Base-by-base conservation (phyloP, 2,329 filamentous ascomycete genomes). In the Aureobasidium sp. region DNA sequence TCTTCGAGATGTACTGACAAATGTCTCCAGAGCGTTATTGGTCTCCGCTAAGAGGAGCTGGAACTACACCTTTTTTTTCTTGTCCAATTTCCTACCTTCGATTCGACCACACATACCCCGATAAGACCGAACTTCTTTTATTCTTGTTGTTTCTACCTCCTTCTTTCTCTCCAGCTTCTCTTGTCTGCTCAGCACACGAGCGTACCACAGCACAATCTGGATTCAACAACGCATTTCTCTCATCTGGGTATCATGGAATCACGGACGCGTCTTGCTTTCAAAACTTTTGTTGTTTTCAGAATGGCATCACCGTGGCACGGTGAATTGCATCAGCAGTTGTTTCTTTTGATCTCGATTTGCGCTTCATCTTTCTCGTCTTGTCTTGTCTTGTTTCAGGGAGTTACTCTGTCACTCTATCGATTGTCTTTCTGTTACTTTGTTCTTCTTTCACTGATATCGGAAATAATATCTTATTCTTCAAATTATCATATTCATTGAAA, bases 11-110 rank as follows among this genome's bases (percentile, higher is more conserved):
- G 21, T 55, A 21, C 59, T 61, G 10, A 61, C 34, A 11, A 15
- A 2, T 21, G 27, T 3, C 15, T 21, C 8, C 62, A 68, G 67
- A 68, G 67, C 42, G 67, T 68, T 21, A 68, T 68, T 57, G 67
- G 67, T 15, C 63, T 68, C n/a, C 66, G 67, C 37, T 68, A 55
- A 61, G 21, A 25, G 44, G 27, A 9, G 36, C 57, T 16, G 29
- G 27, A 39, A 39, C 36, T 16, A 25, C 42, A 10, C 29, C 42
- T 34, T 25, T 29, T 42, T 27, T 41, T 37, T 34, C 25, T 59
- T 42, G 21, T 47, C 32, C 42, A 48, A 37, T 41, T 49, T 59
- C 29, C 45, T 42, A 32, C 44, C 36, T 59, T 59, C 36, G 57
- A 49, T 59, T 59, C 57, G 54, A 59, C 57, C 27, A 49, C 44